Base-by-base conservation (phyloP, 108 stramenopile species). In the Fragilaria crotonensis region DNA sequence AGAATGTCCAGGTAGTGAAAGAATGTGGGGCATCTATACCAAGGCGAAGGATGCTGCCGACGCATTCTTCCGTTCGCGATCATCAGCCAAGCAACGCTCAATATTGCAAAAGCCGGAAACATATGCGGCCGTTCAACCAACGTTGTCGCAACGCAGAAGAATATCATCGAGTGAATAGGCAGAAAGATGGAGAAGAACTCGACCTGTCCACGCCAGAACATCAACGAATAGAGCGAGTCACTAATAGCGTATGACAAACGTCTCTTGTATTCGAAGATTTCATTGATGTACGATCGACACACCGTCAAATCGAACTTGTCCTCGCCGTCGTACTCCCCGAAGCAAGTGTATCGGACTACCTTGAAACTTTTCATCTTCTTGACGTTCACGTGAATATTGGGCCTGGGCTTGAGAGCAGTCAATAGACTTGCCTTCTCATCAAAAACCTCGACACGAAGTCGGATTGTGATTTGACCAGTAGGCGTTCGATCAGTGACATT, bases 21-120 rank as follows among this genome's bases (percentile, higher is more conserved):
- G 49, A 88, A 81, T 0, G 84, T 78, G 31, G 62, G 76, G 23
- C 85, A 79, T 44, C 71, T 53, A 14, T 66, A 46, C 87, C 87
- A 92, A 2, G 82, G 87, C 18, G 74, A 83, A 30, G 90, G 90
- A 59, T 81, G 76, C 11, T 72, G 57, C 5, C 68, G 56, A 33
- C 83, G 71, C 2, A 64, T 49, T 5, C 60, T 71, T 60, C 74
- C 73, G 28, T 72, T 79, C 1, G 85, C 85, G 5, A 19, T n/a
- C 1, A 68, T 28, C 2, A 54, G 50, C 27, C 19, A 49, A 46
- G 59, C 59, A 30, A 68, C 9, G 5, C 23, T 52, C 7, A 18
- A 9, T 9, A 31, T 7, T 29, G 19, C 7, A 46, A 60, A 68
- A 11, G 45, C 53, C 29, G 51, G 19, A 23, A 60, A 21, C 0